A percentile compares a stretch with the other conserved stretches of the same genome.
Evolutionary conservation across 495 filamentous ascomycete species (phyloP).

Genomic region (Xylaria acuta): DNA sequence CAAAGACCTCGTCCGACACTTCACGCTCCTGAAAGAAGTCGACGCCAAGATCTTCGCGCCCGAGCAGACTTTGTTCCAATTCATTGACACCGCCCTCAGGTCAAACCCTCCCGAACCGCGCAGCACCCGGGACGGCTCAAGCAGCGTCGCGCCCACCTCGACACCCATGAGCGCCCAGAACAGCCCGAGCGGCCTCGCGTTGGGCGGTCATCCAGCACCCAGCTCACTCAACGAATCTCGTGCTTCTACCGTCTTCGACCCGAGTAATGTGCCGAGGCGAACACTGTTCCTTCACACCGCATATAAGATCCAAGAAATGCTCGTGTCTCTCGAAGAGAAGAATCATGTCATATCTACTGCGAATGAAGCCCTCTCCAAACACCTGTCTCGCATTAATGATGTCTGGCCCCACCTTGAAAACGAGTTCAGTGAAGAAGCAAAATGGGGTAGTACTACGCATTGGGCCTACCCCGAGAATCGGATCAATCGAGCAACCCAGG

Average conservation of each 20-base stretch:
- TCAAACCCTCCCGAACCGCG: slow-evolving; percentile 58
- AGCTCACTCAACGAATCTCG: slow-evolving; percentile 48
- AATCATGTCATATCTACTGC: slow-evolving; percentile 92
- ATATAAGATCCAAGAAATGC: slow-evolving; percentile 71
- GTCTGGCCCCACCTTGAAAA: slow-evolving; percentile 81
- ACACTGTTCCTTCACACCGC: slow-evolving; percentile 67
- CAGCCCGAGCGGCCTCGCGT: slow-evolving; percentile 48
- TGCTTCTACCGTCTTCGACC: slow-evolving; percentile 49
- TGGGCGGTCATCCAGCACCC: slow-evolving; percentile 35
- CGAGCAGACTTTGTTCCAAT: slow-evolving; percentile 71
- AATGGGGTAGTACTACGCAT: slow-evolving; percentile 87
- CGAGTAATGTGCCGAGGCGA: slow-evolving; percentile 63
- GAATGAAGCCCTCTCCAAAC: slow-evolving; percentile 84
- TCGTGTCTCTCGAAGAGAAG: slow-evolving; percentile 91
- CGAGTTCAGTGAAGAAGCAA: slow-evolving; percentile 93
- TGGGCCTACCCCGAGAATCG: slow-evolving; percentile 95
- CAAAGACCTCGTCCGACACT: slow-evolving; percentile 92
- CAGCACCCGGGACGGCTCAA: slow-evolving; percentile 49
- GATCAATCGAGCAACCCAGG: slow-evolving; percentile 65
- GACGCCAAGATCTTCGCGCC: slow-evolving; percentile 90
- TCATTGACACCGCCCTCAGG: slow-evolving; percentile 70
- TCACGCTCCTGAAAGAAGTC: slow-evolving; percentile 93
- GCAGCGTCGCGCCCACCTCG: slow-evolving; percentile 48
- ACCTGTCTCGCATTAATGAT: slow-evolving; percentile 81
- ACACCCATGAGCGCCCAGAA: slow-evolving; percentile 53